Evolutionary conservation across 768 basidiomycete genomes (phyloP), one percentile per base, ranked within the genome.

Genomic region (Boletus sp.): DNA sequence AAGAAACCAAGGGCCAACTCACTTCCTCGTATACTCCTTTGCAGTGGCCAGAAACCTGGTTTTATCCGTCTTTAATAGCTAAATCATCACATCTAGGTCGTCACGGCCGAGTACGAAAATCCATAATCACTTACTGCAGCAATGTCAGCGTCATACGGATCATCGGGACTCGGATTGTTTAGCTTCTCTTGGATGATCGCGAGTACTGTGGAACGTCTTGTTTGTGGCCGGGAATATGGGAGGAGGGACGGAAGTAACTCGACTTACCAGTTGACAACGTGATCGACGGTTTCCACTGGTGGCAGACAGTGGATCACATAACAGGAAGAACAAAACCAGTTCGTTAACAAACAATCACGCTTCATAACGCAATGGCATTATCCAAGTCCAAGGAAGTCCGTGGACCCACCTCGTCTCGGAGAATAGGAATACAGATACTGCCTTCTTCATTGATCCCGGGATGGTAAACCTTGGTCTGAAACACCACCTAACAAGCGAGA

Each of bases 391-490:
- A 46, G 55, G 43, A 50, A 15, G 25, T 53, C 42, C 34, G 14
- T 44, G 41, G 59, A 43, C 85, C 49, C 58, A 88, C 90, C 75
- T 92, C 88, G 68, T 93, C 91, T 62, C 88, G 82, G 48, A 93
- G 78, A 44, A 93, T 79, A 33, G 90, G 87, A 32, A 93, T 83
- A 66, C 91, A 93, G 53, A 93, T 93, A 23, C 81, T 77, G 33
- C 91, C 91, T 66, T 93, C 90, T 53, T 93, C 91, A 58, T 93
- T 91, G 68, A 93, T 88, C 35, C 92, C 91, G 27, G 91, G 91
- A 70, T 93, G 91, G 67, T 93, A 93, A 43, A 93, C 87, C 79
- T 85, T 92, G 51, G 91, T 93, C 38, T 76, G 83, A 70, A 93
- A 93, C 35, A 81, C 83, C 39, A 93, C 88, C 90, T 93, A 55